These are phyloP conservation scores for Podospora anserina DNA, from an alignment of 495 filamentous ascomycete genomes.

Conservation along the genomic window DNA sequence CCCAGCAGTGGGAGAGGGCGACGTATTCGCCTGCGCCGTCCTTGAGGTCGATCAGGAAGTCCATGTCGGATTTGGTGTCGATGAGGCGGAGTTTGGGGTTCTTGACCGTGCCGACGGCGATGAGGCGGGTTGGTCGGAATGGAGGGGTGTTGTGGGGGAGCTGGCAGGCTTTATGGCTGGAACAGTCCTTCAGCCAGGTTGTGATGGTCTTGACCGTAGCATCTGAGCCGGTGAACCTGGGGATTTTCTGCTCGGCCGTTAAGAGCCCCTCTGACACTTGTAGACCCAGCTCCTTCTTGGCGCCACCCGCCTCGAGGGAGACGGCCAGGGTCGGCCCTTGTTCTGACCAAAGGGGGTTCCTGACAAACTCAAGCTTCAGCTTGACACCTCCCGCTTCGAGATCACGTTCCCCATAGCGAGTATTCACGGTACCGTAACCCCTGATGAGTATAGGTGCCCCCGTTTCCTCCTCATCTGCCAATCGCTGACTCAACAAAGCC, in stretches of 20 bases:
- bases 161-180: not conserved
- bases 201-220: not conserved
- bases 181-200: not conserved
- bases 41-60: not conserved
- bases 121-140: not conserved
- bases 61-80: not conserved
- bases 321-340: not conserved
- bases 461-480: not conserved
- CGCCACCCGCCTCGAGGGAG: not conserved
- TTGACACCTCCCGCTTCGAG: not conserved
- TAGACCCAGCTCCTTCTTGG: not conserved
- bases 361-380: not conserved
- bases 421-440: not conserved
- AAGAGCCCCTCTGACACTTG: not conserved
- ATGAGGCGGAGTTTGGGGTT: not conserved
- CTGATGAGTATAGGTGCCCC: not conserved
- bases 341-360: not conserved
- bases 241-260: not conserved
- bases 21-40: not conserved
- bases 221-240: not conserved
- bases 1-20: not conserved
- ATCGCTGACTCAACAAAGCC: not conserved
- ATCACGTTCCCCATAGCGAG: not conserved
- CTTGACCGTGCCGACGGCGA: not conserved
- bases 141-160: not conserved